Conservation (phyloP, 2,329 filamentous ascomycete species). For the Neonectria magnoliae region DNA sequence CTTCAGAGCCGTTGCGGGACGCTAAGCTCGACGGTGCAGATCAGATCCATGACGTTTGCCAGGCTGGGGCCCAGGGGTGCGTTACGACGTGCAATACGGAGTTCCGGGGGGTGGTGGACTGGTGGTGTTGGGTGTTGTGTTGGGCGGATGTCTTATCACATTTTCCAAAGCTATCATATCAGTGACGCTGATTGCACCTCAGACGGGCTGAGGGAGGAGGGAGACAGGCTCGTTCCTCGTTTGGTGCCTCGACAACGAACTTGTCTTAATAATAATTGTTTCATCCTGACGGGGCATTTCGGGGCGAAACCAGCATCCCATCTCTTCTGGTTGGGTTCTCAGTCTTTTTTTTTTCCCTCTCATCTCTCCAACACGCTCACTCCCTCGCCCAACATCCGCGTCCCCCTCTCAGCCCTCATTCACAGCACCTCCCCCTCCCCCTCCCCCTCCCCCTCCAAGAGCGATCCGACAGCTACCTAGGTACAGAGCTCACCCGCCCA, state of each 20-base stretch:
- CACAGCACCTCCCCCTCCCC: not conserved
- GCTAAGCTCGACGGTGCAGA: constrained; percentile 1
- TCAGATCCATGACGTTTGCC: constrained; percentile 1
- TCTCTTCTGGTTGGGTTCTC: constrained; percentile 3
- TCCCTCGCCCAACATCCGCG: not conserved
- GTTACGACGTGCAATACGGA: not conserved
- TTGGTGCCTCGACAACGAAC: constrained; percentile 12
- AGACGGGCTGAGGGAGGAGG: constrained; percentile 9
- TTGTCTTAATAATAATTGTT: constrained; percentile 20
- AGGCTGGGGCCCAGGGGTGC: not conserved
- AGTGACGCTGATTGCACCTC: constrained; percentile 25
- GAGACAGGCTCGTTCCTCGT: constrained; percentile 4
- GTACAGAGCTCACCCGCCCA: not conserved
- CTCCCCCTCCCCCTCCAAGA: not conserved
- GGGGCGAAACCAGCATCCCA: not conserved
- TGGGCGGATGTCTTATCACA: constrained; percentile 21
- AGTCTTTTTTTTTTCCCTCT: not conserved
- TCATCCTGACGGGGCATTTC: constrained; percentile 2
- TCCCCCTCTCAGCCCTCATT: not conserved
- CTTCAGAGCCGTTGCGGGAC: constrained; percentile 5
- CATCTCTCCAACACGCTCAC: not conserved
- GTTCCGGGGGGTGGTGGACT: not conserved
- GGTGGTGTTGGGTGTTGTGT: constrained; percentile 4
- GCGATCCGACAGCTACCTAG: not conserved
- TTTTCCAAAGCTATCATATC: constrained; percentile 25